phyloP scores from a whole-genome alignment of 805 yeast species.

The Candida multigemmis region DNA sequence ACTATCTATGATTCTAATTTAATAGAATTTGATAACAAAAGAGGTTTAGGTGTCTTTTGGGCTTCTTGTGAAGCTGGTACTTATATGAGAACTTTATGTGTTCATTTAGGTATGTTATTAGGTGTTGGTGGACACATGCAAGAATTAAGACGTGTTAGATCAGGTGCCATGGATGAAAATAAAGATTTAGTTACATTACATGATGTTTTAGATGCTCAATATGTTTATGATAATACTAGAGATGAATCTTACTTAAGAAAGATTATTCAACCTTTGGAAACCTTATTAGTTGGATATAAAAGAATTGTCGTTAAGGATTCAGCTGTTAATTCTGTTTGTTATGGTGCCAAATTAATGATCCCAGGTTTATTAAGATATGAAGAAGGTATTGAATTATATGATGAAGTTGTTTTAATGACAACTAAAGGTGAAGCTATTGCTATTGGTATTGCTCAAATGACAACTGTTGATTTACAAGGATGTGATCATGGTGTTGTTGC shows the following conservation, averaged over 20 bases:
- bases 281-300: constrained; percentile 89
- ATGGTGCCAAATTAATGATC: constrained; percentile 98
- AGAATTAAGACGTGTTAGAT: constrained; percentile 97
- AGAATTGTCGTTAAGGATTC: constrained; percentile 90
- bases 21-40: constrained; percentile 93
- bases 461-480: constrained; percentile 90
- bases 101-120: constrained; percentile 93
- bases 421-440: constrained; percentile 99
- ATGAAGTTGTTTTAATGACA: constrained; percentile 95
- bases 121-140: constrained; percentile 99
- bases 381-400: constrained; percentile 94
- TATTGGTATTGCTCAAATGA: constrained; percentile 97
- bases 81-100: constrained; percentile 98
- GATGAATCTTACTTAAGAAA: constrained; percentile 94
- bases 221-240: constrained; percentile 93
- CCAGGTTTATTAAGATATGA: constrained; percentile 97
- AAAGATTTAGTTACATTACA: constrained; percentile 93
- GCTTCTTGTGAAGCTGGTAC: constrained; percentile 99
- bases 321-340: constrained; percentile 96
- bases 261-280: constrained; percentile 90
- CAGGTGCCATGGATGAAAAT: constrained; percentile 87
- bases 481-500: constrained; percentile 99
- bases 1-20: constrained; percentile 94
- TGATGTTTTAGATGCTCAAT: constrained; percentile 97
- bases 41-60: constrained; percentile 98